Base-by-base conservation (phyloP, 2,329 filamentous ascomycete species). In the Nothophaeocryptopus gaeumannii region DNA sequence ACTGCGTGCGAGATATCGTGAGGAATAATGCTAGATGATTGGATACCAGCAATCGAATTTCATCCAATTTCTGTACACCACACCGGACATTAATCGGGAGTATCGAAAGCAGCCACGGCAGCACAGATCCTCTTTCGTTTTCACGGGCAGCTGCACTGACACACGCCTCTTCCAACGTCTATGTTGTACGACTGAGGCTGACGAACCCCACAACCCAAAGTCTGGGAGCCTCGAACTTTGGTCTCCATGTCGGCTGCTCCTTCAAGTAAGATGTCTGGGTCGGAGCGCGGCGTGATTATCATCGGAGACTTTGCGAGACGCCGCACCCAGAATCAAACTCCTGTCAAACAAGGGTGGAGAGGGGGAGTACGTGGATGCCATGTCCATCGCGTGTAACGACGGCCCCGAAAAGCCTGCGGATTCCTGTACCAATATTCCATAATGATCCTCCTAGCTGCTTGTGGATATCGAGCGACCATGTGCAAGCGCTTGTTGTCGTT, bases 121-220 rank as follows among this genome's bases (percentile, higher is more conserved):
- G 51, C 45, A 37, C 35, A 31, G 46, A 45, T 50, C 52, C 50
- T 50, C 45, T 51, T 52, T 54, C 46, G 46, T 56, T 44, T 29
- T 15, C 43, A 44, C 54, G 54, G 57, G 44, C 51, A 55, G 51
- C 48, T 58, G 52, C 50, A 53, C 58, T 63, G 62, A 63, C 62
- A 61, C 53, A 44, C 59, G 60, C 60, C 62, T 58, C 54, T 53
- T 49, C 53, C 45, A 61, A 53, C 54, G 39, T 49, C 49, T 12
- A 53, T 30, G 51, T 53, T 51, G 52, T 54, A 57, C 56, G 54
- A 44, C 46, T 37, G 40, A 44, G 53, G 55, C 53, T 47, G 53
- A 44, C 31, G 20, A 43, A 38, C 38, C 30, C 51, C 50, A 54
- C 56, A 52, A 42, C 43, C 38, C 38, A 51, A 48, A 38, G 45